Base-by-base conservation (phyloP, 2,329 filamentous ascomycete genomes). In the Penicillium vulpinum region DNA sequence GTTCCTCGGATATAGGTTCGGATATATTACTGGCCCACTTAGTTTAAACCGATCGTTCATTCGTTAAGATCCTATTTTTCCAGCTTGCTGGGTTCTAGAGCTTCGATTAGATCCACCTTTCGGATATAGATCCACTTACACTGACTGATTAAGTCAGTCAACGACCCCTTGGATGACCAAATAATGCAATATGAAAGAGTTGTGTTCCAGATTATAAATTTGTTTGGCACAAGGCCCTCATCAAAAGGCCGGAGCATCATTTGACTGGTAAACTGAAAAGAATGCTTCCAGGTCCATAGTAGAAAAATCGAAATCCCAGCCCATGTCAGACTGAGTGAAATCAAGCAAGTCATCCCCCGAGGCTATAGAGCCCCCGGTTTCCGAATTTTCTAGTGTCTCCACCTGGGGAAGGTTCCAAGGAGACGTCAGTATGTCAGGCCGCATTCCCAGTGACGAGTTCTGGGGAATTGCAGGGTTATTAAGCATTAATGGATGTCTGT, bases 201-300 rank as follows among this genome's bases (percentile, higher is more conserved):
- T 18, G 15, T 50, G 5, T n/a, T 29, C 10, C 5, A 21, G 13
- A 6, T 35, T 40, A 35, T 43, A 2, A 36, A 24, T 1, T 35
- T 36, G 4, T 5, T 10, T 22, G n/a, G 31, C 8, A 3, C n/a
- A 38, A 15, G 29, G 5, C 2, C 4, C 21, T 10, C 21, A 15
- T 60, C 33, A 59, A 39, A 33, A 26, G 13, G 15, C n/a, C 2
- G 60, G 56, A 7, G 56, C 35, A 21, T 65, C 62, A 28, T 63
- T 57, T 7, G 61, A 57, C 7, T 69, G 70, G 56, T 74, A 67
- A 16, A 74, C 58, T 4, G 73, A 76, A 45, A 75, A 70, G 36
- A 76, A 75, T 0, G 71, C 67, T 31, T 75, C 73, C 6, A 75
- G 56, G 48, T 76, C 73, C 72, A 76, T 75, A 1, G 73, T 74